These are phyloP conservation scores for Eragrostis nindensis DNA, from an alignment of 176 grass and related monocot species.

Conservation along the genomic window DNA sequence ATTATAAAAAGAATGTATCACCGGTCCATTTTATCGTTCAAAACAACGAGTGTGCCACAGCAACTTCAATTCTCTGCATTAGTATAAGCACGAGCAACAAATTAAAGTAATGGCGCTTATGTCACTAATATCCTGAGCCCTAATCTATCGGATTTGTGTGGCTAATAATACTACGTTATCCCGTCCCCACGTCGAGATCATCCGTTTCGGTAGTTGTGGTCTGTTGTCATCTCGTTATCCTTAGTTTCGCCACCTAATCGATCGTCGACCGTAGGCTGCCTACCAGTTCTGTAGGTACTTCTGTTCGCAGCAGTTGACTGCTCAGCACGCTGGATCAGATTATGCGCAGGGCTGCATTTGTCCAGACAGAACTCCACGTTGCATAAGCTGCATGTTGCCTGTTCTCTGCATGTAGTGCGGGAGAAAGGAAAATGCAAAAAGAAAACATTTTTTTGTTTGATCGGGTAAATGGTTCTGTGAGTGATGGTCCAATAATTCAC, in stretches of 20 bases:
- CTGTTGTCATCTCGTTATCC: conserved; percentile 42
- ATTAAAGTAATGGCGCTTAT: not conserved
- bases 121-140: conserved; percentile 33
- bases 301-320: not conserved
- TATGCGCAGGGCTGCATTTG: not conserved
- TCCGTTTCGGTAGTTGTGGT: not conserved
- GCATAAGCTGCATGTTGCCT: not conserved
- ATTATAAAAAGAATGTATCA: not conserved
- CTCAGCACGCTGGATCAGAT: conserved; percentile 2
- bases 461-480: conserved; percentile 6
- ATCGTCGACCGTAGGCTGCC: not conserved
- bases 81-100: not conserved
- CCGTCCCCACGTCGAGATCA: conserved; percentile 21
- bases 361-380: not conserved
- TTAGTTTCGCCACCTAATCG: conserved; percentile 11
- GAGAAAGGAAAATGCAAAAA: not conserved
- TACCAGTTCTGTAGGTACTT: not conserved
- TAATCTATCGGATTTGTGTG: not conserved
- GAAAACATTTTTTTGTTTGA: too few relatives aligned
- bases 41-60: conserved; percentile 17
- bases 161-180: conserved; percentile 25
- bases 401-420: not conserved
- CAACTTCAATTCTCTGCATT: not conserved
- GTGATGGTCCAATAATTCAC: conserved; percentile 7
- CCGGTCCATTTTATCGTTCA: not conserved